Evolutionary conservation across 1,284 basidiomycete species (phyloP), one percentile per base, ranked within the genome.

Genomic region (Puccinia novopanici): DNA sequence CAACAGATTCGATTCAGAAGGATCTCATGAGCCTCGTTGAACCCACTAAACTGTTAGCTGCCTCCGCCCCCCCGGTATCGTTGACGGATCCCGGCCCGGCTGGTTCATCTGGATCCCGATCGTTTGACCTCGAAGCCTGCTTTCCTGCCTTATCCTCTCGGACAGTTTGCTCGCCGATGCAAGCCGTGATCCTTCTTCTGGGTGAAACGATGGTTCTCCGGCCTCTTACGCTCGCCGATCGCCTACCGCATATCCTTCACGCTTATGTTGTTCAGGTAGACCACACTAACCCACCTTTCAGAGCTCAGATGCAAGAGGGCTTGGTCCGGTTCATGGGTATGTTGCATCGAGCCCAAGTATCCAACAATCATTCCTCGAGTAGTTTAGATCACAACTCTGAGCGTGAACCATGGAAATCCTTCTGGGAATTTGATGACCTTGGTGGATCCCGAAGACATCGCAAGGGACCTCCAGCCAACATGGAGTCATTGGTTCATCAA

Each of bases 371-470:
- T 27, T 4, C 19, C 42, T 17, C 48, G 24, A 50, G 37, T 63
- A 17, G 15, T 37, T 61, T 19, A 22, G 42, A 37, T 48, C 59
- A 22, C 30, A 24, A 65, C 50, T 73, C 78, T 48, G 55, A 73
- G 5, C 17, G 48, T 13, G 78, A 80, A 63, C 24, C 78, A 17
- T 80, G 78, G 78, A 45, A 48, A 65, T 73, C 78, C 2, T 80
- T 80, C 30, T 80, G 78, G 78, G 78, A 80, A 42, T 80, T 80
- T 30, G 78, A 80, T 27, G 78, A 80, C 52, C 57, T 71, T 2
- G 70, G 70, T 17, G 34, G 59, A 13, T 72, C 70, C 13, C 68
- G 78, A n/a, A 45, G 78, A 55, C 78, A 80, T 73, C 78, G 78
- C 6, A 80, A 80, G 55, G 59, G 67, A 15, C 70, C 68, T 59